Evolutionary conservation across 192 early-diverging fungal species (phyloP), one percentile per base, ranked within the genome.

Genomic region (Backusella australiensis): DNA sequence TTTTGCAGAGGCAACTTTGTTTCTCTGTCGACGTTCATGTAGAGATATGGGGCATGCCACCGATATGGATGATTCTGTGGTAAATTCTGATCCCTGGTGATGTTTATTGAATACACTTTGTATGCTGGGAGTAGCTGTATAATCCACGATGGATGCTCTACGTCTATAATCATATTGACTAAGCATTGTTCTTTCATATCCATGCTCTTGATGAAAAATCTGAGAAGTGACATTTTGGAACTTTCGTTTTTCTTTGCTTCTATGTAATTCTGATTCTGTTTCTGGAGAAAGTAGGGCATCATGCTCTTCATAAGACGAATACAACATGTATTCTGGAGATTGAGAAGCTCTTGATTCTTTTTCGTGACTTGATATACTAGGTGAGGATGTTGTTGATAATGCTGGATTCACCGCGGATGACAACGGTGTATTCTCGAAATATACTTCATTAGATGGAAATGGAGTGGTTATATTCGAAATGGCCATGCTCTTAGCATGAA

Each of bases 1-100:
- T 69, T 87, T 89, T 5, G 87, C 87, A 7, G 87, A 89, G 4
- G 87, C 85, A 3, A 83, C 83, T 68, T 87, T 89, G 71, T 89
- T 89, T 38, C 87, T 80, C 19, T 89, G 81, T 23, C 87, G 81
- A n/a, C 86, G 67, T 67, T 89, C 85, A 21, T 74, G 71, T 21
- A 84, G 69, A 11, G 87, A 83, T 6, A 89, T 65, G 6, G 87
- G 84, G 5, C 1, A 32, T 23, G 17, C 1, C 38, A 41, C 38
- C 19, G n/a, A 23, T n/a, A 69, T 35, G 21, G 39, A 19, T 69
- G 68, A 23, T 4, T 9, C 0, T 63, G 2, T 63, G 26, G 9
- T 29, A 63, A 29, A 63, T 0, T 29, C 12, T 26, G 26, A 26
- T 29, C 3, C 26, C 26, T 63, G 23, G 0, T 63, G 6, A 11